These are phyloP conservation scores for Termitomyces sp. DNA, from an alignment of 768 basidiomycete genomes.

Conservation along the genomic window DNA sequence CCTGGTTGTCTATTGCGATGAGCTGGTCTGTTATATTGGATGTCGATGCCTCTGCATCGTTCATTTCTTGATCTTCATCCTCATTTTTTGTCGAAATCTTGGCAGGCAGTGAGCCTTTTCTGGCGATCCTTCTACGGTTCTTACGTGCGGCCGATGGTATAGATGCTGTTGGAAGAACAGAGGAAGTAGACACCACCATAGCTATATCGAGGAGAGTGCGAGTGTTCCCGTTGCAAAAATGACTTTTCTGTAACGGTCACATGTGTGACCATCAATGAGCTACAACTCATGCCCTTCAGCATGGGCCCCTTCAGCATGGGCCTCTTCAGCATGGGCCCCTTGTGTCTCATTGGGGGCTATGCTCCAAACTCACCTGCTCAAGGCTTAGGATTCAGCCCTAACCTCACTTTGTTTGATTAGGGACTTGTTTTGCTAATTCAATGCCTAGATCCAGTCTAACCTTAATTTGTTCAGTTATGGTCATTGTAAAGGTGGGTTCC, in stretches of 20 bases:
- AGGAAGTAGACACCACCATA: constrained; percentile 33
- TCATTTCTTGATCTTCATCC: constrained; percentile 18
- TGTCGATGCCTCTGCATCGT: constrained; percentile 12
- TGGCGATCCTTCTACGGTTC: constrained; percentile 32
- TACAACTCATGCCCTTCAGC: too few relatives aligned
- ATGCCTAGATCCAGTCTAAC: too few relatives aligned
- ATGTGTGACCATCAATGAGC: constrained; percentile 7
- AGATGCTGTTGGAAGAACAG: not conserved
- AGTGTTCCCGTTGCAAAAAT: constrained; percentile 6
- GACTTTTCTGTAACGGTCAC: constrained; percentile 9
- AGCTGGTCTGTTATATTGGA: constrained; percentile 12
- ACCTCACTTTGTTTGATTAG: too few relatives aligned
- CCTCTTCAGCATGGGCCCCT: too few relatives aligned
- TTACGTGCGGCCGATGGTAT: constrained; percentile 20
- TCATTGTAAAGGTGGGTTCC: too few relatives aligned
- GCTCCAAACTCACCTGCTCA: too few relatives aligned
- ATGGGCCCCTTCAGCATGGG: too few relatives aligned
- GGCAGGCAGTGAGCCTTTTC: constrained; percentile 20
- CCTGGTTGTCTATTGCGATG: constrained; percentile 21
- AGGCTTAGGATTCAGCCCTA: too few relatives aligned
- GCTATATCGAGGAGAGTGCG: constrained; percentile 4
- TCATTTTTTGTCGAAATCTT: constrained; percentile 1
- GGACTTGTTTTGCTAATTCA: too few relatives aligned
- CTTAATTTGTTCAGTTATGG: too few relatives aligned
- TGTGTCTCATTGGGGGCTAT: too few relatives aligned